Conservation (phyloP, 345 rosid genomes). For the Aurinia saxatilis region DNA sequence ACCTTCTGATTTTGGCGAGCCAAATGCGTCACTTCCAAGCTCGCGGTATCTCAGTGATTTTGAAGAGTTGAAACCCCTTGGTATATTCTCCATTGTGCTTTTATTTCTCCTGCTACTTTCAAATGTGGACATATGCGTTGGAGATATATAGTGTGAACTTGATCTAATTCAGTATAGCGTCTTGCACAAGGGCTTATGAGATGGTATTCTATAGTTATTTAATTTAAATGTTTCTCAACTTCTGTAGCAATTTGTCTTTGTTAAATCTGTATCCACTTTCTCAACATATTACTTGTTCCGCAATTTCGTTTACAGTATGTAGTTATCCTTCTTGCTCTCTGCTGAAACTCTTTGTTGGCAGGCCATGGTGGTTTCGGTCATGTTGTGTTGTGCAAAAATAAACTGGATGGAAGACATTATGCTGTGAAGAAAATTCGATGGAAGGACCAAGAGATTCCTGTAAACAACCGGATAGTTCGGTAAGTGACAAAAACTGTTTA, state of each 20-base stretch:
- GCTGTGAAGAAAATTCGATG: conserved; percentile 94
- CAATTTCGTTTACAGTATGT: not conserved
- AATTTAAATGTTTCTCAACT: not conserved
- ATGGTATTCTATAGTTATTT: not conserved
- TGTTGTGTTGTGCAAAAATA: conserved; percentile 91
- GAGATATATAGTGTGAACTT: conserved; percentile 1
- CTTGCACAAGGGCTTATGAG: not conserved
- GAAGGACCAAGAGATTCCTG: conserved; percentile 75
- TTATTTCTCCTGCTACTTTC: not conserved
- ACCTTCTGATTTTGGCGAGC: conserved; percentile 46
- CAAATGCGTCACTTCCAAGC: conserved; percentile 44
- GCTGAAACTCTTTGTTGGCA: conserved; percentile 25
- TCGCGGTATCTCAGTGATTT: conserved; percentile 94
- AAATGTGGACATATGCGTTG: not conserved
- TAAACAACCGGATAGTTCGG: conserved; percentile 76
- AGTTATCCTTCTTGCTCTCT: conserved; percentile 1
- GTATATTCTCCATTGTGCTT: conserved; percentile 31
- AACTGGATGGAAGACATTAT: conserved; percentile 95
- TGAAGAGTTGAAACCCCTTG: conserved; percentile 88
- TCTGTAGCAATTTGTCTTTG: not conserved
- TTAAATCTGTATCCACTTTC: not conserved
- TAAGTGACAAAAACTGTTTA: conserved; percentile 20
- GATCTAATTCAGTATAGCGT: not conserved
- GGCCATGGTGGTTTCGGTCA: conserved; percentile 98
- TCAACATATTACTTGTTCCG: not conserved